Evolutionary conservation across 768 basidiomycete genomes (phyloP), one percentile per base, ranked within the genome.

Genomic region (Austroboletus eburneus): DNA sequence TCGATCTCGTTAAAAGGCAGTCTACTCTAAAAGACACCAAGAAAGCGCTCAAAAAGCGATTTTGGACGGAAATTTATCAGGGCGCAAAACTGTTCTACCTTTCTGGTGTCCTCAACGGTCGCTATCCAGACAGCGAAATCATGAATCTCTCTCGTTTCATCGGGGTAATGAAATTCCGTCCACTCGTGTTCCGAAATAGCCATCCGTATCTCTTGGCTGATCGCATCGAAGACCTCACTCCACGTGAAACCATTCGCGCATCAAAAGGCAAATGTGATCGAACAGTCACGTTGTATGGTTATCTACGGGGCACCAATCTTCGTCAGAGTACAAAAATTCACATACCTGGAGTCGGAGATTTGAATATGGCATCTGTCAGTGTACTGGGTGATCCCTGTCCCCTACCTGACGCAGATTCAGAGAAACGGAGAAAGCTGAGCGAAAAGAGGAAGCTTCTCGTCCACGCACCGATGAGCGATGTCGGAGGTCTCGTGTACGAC

Each of bases 31-130:
- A 85, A 47, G 80, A 81, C 41, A 92, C 91, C 43, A 99, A 98
- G 72, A 96, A 96, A 60, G 71, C 84, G 0, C 79, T 99, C 32
- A 99, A 99, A 69, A 96, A 91, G 62, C 89, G 96, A 9, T 99
- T 99, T 72, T 99, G 96, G 96, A 91, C 94, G 0, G 96, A 99
- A 68, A 98, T 99, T 12, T 98, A 98, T 66, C 89, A 93, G 58
- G 96, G 96, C 41, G 95, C 96, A 24, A 99, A 99, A 65, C 81
- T 99, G 8, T 98, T 97, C 70, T 97, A 96, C 66, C 83, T 98
- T 42, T 93, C 91, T 3, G 96, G 95, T 16, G 91, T 97, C 25
- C 78, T 98, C 57, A 97, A 98, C 57, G 96, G 96, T 17, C 89
- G 94, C 33, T 97, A 98, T 66, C 94, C 96, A 24, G 96, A 99